These are phyloP conservation scores for Suhomyces chickasaworum DNA, from an alignment of 1,139 yeast species.

Conservation along the genomic window DNA sequence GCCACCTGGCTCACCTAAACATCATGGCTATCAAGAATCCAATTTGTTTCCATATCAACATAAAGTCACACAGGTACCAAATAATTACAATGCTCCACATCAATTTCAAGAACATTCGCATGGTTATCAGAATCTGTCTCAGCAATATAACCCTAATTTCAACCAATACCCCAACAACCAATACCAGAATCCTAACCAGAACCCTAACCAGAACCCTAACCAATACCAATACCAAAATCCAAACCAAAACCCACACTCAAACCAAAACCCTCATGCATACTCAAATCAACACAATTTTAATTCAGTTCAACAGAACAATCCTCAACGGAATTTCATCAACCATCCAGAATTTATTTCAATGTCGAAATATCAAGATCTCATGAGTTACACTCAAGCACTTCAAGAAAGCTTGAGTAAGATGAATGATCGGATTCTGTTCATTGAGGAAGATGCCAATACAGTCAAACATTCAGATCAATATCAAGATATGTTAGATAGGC, in stretches of 20 bases:
- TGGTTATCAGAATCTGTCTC: neutral
- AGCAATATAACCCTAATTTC: neutral
- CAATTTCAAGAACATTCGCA: neutral
- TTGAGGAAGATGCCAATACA: conserved; percentile 20
- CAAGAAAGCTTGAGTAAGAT: conserved; percentile 33
- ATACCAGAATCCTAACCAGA: too few relatives aligned
- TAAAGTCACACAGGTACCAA: neutral
- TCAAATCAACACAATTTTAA: neutral
- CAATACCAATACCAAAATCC: too few relatives aligned
- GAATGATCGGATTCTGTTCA: conserved; percentile 25
- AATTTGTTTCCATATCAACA: neutral
- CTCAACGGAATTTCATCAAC: neutral
- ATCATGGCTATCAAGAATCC: conserved; percentile 1
- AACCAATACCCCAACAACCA: too few relatives aligned
- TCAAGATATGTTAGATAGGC: conserved; percentile 15
- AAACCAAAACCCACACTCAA: too few relatives aligned
- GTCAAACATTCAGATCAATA: neutral
- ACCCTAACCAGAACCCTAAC: too few relatives aligned
- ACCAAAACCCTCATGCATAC: too few relatives aligned
- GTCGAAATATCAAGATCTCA: conserved; percentile 38
- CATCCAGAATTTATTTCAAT: conserved; percentile 24
- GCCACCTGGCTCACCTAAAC: conserved; percentile 11
- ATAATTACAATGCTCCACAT: neutral
- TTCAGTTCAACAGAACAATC: neutral
- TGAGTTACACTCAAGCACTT: conserved; percentile 35